phyloP scores from a whole-genome alignment of 2,329 filamentous ascomycete species.

The Malbranchea cinnamomea region DNA sequence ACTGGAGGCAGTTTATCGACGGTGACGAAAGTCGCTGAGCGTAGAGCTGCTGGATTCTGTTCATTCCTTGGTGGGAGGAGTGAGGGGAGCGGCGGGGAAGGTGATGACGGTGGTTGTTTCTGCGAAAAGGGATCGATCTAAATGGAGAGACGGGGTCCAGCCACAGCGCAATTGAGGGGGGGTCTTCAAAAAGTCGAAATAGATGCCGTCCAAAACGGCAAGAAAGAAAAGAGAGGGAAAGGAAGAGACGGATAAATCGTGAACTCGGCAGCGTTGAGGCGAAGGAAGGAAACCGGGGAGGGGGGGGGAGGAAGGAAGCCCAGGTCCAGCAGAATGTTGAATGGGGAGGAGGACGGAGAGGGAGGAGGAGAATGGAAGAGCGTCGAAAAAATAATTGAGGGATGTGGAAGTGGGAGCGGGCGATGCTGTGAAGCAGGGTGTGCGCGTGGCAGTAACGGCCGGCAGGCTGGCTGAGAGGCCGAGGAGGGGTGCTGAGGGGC shows the following conservation, averaged over 20 bases:
- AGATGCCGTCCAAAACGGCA: constrained; percentile 6
- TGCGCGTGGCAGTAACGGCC: constrained; percentile 7
- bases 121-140: constrained; percentile 13
- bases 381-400: constrained; percentile 10
- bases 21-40: constrained; percentile 20
- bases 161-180: constrained; percentile 22
- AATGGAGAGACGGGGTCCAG: constrained; percentile 18
- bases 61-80: constrained; percentile 26
- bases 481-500: constrained; percentile 1
- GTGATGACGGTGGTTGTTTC: constrained; percentile 5
- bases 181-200: constrained; percentile 5
- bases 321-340: constrained; percentile 11
- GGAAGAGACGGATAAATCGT: constrained; percentile 3
- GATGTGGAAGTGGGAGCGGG: constrained; percentile 2
- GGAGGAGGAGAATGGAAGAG: constrained; percentile 12
- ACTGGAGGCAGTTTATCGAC: constrained; percentile 27
- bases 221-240: constrained; percentile 6
- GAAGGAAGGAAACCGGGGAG: neutral
- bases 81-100: constrained; percentile 10
- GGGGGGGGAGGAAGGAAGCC: constrained; percentile 7
- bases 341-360: constrained; percentile 7
- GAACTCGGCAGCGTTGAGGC: constrained; percentile 1
- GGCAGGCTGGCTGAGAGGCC: neutral
- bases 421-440: constrained; percentile 1
- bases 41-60: constrained; percentile 26